Percentiles rank a stretch among this genome's conserved stretches.
Conservation (phyloP, 2,329 filamentous ascomycete genomes). For the Myriosclerotinia scirpicola region DNA sequence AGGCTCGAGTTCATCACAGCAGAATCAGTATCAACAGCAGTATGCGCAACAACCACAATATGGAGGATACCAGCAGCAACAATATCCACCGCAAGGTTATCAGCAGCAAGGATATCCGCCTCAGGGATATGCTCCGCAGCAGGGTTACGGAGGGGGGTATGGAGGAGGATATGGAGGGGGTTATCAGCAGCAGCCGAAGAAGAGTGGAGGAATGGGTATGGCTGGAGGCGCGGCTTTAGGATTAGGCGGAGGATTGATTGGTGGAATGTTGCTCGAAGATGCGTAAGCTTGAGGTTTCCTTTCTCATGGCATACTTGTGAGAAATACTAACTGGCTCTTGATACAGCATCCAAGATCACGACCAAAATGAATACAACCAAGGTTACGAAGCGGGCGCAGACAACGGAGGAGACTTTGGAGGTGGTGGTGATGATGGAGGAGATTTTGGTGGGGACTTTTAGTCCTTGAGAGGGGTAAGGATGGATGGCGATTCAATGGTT, state of each 20-base stretch:
- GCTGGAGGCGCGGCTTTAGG: conserved; percentile 75
- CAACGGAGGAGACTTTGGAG: conserved; percentile 35
- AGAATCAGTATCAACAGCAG: conserved; percentile 36
- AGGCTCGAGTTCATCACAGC: conserved; percentile 28
- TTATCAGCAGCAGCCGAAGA: conserved; percentile 44
- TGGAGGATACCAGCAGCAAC: conserved; percentile 33
- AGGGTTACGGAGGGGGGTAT: conserved; percentile 41
- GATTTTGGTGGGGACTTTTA: conserved; percentile 28
- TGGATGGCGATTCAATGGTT: conserved; percentile 41
- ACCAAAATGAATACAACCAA: conserved; percentile 58
- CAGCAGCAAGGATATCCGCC: conserved; percentile 37
- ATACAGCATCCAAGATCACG: conserved; percentile 53
- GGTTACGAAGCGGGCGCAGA: conserved; percentile 43
- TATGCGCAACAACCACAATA: conserved; percentile 23
- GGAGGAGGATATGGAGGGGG: conserved; percentile 39
- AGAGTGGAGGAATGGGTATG: conserved; percentile 60
- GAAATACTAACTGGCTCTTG: not conserved
- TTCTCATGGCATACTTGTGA: not conserved
- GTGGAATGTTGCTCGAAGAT: conserved; percentile 69
- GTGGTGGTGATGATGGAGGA: conserved; percentile 36
- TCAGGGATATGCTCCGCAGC: conserved; percentile 39
- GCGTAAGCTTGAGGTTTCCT: conserved; percentile 42
- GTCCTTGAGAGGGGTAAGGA: conserved; percentile 44
- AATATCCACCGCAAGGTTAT: conserved; percentile 42
- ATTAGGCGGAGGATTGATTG: conserved; percentile 76